Evolutionary conservation across 1,284 basidiomycete genomes (phyloP), one percentile per base, ranked within the genome.

Genomic region (Sphagnurus paluster): DNA sequence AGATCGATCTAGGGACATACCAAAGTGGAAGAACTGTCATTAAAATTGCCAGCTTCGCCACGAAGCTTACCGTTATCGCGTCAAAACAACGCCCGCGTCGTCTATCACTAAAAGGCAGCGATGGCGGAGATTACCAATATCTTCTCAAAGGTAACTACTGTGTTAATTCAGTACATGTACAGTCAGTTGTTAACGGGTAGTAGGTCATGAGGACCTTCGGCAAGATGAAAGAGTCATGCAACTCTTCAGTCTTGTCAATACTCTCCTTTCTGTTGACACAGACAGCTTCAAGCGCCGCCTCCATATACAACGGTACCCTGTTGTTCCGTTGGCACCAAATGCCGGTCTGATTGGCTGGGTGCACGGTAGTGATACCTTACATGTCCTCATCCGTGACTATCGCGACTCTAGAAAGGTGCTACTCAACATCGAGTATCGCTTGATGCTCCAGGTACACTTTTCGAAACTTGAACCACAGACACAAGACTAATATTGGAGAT

Each of bases 151-250:
- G 94, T 80, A 49, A 35, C 9, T 30, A 21, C n/a, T n/a, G n/a
- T n/a, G n/a, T n/a, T n/a, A 16, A n/a, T n/a, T n/a, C 9, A 20
- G 28, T 23, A 21, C 29, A 5, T 10, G 24, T 29, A 16, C 28
- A 42, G n/a, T 28, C 43, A n/a, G 14, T 26, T 50, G 20, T 28
- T 46, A 7, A 51, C 35, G 46, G 19, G 30, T 25, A 11, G 21
- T 50, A 92, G 90, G 92, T n/a, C 96, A 98, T 68, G 97, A 99
- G 70, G 97, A 99, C 71, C 75, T 99, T 54, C 93, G 97, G 42
- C 97, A 99, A 70, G 97, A 99, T 66, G 97, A 99, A 65, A 83
- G 97, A 52, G 97, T 99, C 49, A 99, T 99, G 97, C 97, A 99
- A 67, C 78, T 99, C 9, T 99, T 99, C 68, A 92, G 96, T 48